Evolutionary conservation across 1,284 basidiomycete species (phyloP).

Genomic region (Mycena sp.): DNA sequence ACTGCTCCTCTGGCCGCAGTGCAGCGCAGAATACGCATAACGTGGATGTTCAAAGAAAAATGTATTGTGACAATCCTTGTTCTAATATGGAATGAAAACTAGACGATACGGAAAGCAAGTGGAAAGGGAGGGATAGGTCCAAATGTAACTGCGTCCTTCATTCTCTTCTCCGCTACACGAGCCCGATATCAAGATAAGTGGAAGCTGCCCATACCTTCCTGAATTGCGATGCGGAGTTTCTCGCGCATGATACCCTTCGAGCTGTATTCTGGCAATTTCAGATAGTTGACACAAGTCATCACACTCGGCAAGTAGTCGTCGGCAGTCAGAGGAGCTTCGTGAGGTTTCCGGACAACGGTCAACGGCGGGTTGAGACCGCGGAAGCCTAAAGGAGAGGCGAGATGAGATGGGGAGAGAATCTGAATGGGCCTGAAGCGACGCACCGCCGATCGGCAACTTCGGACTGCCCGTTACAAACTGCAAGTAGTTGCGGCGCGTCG

Average conservation of each 20-base stretch:
- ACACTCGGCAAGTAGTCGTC: constrained; percentile 98
- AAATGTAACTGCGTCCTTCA: constrained; percentile 11
- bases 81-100: constrained; percentile 13
- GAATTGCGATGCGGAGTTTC: constrained; percentile 84
- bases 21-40: no score
- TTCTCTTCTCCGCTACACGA: background rate
- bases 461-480: constrained; percentile 98
- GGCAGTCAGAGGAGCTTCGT: constrained; percentile 88
- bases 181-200: constrained; percentile 84
- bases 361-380: constrained; percentile 93
- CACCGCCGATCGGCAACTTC: constrained; percentile 92
- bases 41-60: background rate
- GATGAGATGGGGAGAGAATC: background rate
- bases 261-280: constrained; percentile 95
- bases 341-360: constrained; percentile 97
- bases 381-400: constrained; percentile 73
- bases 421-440: constrained; percentile 35
- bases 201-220: constrained; percentile 94
- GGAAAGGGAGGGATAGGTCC: background rate
- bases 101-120: background rate
- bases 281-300: constrained; percentile 98
- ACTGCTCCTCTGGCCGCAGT: no score
- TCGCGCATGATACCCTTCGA: constrained; percentile 83
- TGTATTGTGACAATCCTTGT: constrained; percentile 1
- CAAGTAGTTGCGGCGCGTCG: constrained; percentile 86